These are phyloP conservation scores for Polytrichum formosum DNA, from an alignment of 225 moss, liverwort and hornwort species.

Conservation along the genomic window DNA sequence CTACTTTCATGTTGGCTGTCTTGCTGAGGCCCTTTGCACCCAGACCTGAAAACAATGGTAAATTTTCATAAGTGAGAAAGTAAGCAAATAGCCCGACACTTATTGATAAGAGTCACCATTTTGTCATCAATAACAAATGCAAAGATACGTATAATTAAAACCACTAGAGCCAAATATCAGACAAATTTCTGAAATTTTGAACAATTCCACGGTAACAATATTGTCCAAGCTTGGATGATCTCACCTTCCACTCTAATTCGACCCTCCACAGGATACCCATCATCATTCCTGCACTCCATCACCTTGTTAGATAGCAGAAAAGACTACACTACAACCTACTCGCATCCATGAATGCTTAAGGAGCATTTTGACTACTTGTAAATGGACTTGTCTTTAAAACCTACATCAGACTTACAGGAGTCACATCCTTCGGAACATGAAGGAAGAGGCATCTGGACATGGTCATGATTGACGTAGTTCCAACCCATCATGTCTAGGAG, in stretches of 20 bases:
- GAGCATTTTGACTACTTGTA: too few relatives aligned
- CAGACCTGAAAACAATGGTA: slow-evolving; percentile 40
- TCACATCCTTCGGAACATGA: too few relatives aligned
- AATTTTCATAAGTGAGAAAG: slow-evolving; percentile 3
- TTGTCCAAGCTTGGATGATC: neutral
- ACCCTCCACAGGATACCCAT: slow-evolving; percentile 73
- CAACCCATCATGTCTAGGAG: too few relatives aligned
- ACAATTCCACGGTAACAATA: neutral
- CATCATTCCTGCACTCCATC: slow-evolving; percentile 38
- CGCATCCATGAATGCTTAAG: too few relatives aligned
- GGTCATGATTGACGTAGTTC: too few relatives aligned
- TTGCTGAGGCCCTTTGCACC: slow-evolving; percentile 51
- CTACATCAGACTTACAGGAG: too few relatives aligned
- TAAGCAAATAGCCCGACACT: neutral
- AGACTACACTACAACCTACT: too few relatives aligned
- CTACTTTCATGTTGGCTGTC: slow-evolving; percentile 54
- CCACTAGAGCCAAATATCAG: neutral
- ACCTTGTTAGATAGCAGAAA: neutral
- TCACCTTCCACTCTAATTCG: slow-evolving; percentile 71
- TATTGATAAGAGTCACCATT: neutral
- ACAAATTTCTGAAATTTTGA: neutral
- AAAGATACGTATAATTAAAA: neutral
- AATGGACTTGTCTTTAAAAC: too few relatives aligned
- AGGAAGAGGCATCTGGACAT: too few relatives aligned
- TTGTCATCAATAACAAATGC: neutral